Conservation (phyloP, 345 rosid genomes). For the Physaria fendleri region DNA sequence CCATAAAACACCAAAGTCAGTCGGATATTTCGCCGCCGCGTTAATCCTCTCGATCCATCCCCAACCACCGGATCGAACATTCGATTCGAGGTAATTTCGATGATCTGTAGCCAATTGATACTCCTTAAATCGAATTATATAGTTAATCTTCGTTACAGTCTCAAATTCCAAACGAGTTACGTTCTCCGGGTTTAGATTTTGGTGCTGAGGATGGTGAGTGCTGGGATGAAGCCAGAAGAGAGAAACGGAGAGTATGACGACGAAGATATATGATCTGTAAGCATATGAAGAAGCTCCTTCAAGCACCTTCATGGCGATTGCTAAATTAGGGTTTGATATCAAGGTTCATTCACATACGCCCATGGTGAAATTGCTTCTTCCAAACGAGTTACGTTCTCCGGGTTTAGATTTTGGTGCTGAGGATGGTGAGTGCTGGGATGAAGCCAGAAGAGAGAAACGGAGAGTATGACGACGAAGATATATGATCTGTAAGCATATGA, state of each 20-base stretch:
- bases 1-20: slow-evolving; percentile 74
- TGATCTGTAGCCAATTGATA: slow-evolving; percentile 51
- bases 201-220: slow-evolving; percentile 17
- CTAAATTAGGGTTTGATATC: slow-evolving; percentile 7
- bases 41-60: slow-evolving; percentile 79
- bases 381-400: slow-evolving; percentile 14
- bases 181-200: slow-evolving; percentile 17
- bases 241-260: slow-evolving; percentile 15
- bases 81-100: slow-evolving; percentile 50
- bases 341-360: slow-evolving; percentile 8
- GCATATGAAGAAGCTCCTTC: not conserved
- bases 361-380: slow-evolving; percentile 6
- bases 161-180: slow-evolving; percentile 15
- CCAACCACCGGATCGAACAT: slow-evolving; percentile 59
- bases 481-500: not conserved
- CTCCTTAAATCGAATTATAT: slow-evolving; percentile 72
- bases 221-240: slow-evolving; percentile 38
- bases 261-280: slow-evolving; percentile 13
- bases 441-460: slow-evolving; percentile 37
- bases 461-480: slow-evolving; percentile 8
- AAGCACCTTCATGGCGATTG: slow-evolving; percentile 13
- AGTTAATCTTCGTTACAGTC: slow-evolving; percentile 25
- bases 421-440: slow-evolving; percentile 21
- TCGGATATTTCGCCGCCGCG: slow-evolving; percentile 64
- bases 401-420: slow-evolving; percentile 24